Base-by-base conservation (phyloP, 73 alveolate species). In the Breviolum minutum region DNA sequence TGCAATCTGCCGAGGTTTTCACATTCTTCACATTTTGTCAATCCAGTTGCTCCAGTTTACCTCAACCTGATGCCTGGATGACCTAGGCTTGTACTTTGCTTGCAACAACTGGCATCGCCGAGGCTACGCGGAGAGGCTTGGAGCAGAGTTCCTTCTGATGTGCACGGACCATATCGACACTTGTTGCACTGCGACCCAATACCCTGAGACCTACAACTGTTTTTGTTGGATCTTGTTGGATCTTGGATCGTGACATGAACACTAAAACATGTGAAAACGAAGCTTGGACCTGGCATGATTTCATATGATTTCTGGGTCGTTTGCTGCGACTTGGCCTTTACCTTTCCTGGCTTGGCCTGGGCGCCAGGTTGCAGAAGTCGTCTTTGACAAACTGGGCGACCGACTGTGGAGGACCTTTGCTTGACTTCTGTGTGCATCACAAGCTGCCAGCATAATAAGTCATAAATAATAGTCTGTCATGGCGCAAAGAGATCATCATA, bases 381-480 rank as follows among this genome's bases (percentile, higher is more conserved):
- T 91, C 16, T 91, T 71, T 30, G 97, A 91, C 88, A 91, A 91
- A 40, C 77, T 91, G 73, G 97, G 97, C 24, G 97, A 91, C 64
- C 87, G 88, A 82, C 32, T 91, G 76, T 91, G 97, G 97, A 91
- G 97, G 97, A 70, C 63, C 77, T 68, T 14, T 14, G 77, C n/a
- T 68, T 22, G 24, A 68, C 54, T 40, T 40, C 54, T 40, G 54
- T 40, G 54, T 40, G 54, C 54, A 68, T 22, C 77, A 68, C 77
- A 68, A 22, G 77, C n/a, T 68, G n/a, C 17, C 77, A 68, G 77
- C 17, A 22, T 14, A 22, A 11, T 17, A 11, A 66, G 74, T 66
- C 74, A 17, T 66, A 13, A 17, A 66, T 66, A 13, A 40, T 40
- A 40, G 54, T 40, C 54, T 40, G 54, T 40, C 54, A 40, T 40